Base-by-base conservation (phyloP, 2,329 filamentous ascomycete species). In the Cercospora canescens region DNA sequence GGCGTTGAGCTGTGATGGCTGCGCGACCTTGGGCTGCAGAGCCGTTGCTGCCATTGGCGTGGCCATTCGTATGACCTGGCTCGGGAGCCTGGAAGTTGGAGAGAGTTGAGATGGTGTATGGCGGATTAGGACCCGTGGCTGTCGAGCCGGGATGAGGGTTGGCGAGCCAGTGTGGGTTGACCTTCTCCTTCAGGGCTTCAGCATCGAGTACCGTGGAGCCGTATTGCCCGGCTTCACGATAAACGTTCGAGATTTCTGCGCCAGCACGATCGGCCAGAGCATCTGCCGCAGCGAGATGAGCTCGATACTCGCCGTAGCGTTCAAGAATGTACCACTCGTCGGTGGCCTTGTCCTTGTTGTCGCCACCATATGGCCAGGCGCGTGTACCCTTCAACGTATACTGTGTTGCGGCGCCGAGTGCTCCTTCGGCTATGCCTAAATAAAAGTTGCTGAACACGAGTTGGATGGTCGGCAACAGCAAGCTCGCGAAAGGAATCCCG, bases 371-470 rank as follows among this genome's bases (percentile, higher is more conserved):
- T 0, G 88, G 88, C 88, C 88, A 91, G 0, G 88, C 79, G 0
- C 88, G 82, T 0, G 88, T 90, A 24, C 78, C 78, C 26, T 81
- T 83, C 2, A 76, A 77, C 0, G 88, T 90, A 68, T 89, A 90
- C 28, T 82, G 81, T 0, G 83, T 76, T 1, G 86, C 87, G 50
- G 82, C 83, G 7, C 84, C 79, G 0, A 90, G 78, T 0, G 87
- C 84, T 0, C 88, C 87, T 50, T 83, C 81, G 0, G 87, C 85
- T 66, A 89, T 89, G 2, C 87, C 87, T 1, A 89, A 78, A 73
- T 90, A 89, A 72, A 90, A 87, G 74, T 89, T 89, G 72, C 81
- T 82, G 76, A 90, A 90, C n/a, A 88, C 85, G 0, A 89, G 82
- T 73, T 90, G 87, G 65, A 89, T 88, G 0, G 85, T 86, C 0